Conservation (phyloP, 2,329 filamentous ascomycete species). For the Cladosporium sp. region DNA sequence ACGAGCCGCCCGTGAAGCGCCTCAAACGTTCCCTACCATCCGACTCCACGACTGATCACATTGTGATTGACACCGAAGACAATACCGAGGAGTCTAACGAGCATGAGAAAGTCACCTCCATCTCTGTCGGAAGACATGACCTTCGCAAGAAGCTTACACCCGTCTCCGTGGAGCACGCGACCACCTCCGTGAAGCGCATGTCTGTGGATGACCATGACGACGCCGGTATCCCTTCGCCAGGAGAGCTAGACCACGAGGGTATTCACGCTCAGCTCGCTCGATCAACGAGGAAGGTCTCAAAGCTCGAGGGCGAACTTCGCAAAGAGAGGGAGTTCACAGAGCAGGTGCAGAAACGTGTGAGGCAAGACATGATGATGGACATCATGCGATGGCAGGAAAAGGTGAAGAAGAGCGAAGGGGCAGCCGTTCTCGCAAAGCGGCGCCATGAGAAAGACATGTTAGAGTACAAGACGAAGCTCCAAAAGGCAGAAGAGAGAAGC, state of each 20-base stretch:
- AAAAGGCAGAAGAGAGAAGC: neutral
- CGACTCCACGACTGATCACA: neutral
- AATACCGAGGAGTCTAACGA: neutral
- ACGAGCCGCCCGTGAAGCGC: neutral
- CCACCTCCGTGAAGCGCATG: neutral
- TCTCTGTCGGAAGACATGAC: neutral
- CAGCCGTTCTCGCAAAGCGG: neutral
- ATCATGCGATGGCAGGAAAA: constrained; percentile 16
- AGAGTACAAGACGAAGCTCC: neutral
- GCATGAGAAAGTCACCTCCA: neutral
- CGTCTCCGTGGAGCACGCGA: neutral
- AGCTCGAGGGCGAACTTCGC: constrained; percentile 4
- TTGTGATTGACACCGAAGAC: neutral
- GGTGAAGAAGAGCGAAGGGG: constrained; percentile 1
- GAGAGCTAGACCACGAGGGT: neutral
- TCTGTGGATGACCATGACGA: neutral
- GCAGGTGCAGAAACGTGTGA: constrained; percentile 1
- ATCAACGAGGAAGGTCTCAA: neutral
- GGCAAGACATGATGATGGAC: constrained; percentile 21
- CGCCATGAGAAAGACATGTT: neutral
- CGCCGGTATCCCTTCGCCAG: neutral
- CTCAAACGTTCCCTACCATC: neutral
- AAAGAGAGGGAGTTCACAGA: neutral
- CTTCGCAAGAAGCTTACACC: neutral
- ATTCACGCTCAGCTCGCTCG: neutral